Evolutionary conservation across 2,329 filamentous ascomycete genomes (phyloP), one percentile per base, ranked within the genome.

Genomic region (Colletotrichum godetiae): DNA sequence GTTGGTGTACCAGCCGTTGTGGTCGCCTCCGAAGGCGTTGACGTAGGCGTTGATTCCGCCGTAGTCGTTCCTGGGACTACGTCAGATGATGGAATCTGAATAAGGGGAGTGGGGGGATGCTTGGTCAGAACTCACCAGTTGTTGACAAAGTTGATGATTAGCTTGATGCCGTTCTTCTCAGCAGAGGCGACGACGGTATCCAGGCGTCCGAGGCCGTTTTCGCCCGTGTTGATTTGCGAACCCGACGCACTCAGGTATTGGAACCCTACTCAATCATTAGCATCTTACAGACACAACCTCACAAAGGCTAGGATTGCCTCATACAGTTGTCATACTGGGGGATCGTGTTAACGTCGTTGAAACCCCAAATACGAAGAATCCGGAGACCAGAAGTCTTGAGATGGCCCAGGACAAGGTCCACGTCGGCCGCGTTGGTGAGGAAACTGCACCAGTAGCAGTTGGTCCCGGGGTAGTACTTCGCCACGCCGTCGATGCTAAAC

Each of bases 141-240:
- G 81, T 93, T 93, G 58, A 92, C 89, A 46, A 92, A 90, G 76
- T 90, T 88, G 78, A 91, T 88, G 75, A 93, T 91, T 15, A 93
- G 82, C 79, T 92, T 92, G 76, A 93, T 85, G 5, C 88, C 88
- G 67, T 88, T 84, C 56, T 84, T 83, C 80, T 91, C 90, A 2
- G 91, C 91, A 0, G 88, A 84, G 29, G 86, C 79, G 60, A 93
- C 90, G 1, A 93, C 90, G 61, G 89, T 89, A 76, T 93, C 92
- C 6, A 93, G 86, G 5, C 77, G 76, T 80, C 91, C 86, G 2
- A 93, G 86, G 1, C 92, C 91, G 76, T 92, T 84, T 15, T 85
- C 78, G 6, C 89, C 90, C 0, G 87, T 91, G 81, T 92, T 92
- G 81, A 92, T 92, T 22, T 86, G 88, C 4, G 87, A 85, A 4